phyloP scores from a whole-genome alignment of 495 filamentous ascomycete genomes.

The Beverwykella pulmonaria region DNA sequence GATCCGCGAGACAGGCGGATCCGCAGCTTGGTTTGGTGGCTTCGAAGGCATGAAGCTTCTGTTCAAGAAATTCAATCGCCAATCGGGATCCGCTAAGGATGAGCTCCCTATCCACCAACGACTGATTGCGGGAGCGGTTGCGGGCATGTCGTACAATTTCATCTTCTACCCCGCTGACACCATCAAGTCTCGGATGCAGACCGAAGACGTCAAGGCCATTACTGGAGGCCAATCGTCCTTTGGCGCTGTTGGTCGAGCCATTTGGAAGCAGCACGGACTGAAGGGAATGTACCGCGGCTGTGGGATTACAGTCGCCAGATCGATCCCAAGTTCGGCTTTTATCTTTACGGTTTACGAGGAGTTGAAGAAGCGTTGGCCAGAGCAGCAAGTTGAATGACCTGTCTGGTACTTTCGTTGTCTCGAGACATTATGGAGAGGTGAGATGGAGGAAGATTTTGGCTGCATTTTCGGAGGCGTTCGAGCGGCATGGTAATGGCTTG shows the following conservation, averaged over 20 bases:
- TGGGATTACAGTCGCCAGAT: constrained; percentile 84
- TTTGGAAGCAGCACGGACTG: constrained; percentile 82
- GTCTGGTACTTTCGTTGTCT: background rate
- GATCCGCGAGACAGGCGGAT: constrained; percentile 90
- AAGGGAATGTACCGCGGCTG: constrained; percentile 90
- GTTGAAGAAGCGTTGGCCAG: constrained; percentile 48
- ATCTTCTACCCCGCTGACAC: constrained; percentile 96
- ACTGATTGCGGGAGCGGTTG: constrained; percentile 82
- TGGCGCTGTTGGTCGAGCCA: constrained; percentile 61
- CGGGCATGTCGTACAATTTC: constrained; percentile 94
- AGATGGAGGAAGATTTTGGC: background rate
- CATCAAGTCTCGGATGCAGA: constrained; percentile 96
- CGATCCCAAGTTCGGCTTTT: constrained; percentile 92
- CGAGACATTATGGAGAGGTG: too few relatives aligned
- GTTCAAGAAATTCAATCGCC: constrained; percentile 49
- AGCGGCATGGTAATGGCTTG: background rate
- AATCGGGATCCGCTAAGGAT: constrained; percentile 3
- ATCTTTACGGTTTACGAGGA: constrained; percentile 94
- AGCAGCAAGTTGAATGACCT: background rate
- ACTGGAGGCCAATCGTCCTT: constrained; percentile 60
- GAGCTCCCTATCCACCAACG: constrained; percentile 73
- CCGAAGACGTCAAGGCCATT: constrained; percentile 63
- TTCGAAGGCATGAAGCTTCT: constrained; percentile 78
- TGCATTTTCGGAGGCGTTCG: background rate
- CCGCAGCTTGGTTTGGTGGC: constrained; percentile 91